Conservation (phyloP, 148 eudicot species). For the Chenopodium quinoa region DNA sequence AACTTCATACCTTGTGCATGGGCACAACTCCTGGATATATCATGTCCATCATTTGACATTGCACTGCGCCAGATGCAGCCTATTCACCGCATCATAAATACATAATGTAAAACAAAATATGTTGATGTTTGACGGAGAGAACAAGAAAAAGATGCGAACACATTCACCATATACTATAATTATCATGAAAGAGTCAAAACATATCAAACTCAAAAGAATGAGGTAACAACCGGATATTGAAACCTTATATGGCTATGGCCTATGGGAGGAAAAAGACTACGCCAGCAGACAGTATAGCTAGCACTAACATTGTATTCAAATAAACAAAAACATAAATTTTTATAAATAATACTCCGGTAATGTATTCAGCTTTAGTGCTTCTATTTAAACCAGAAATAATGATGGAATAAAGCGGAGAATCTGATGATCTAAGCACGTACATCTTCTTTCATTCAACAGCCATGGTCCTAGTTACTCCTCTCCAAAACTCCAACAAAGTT, state of each 20-base stretch:
- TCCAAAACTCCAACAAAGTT: not conserved
- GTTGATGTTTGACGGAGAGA: slow-evolving; percentile 4
- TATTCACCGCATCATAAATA: slow-evolving; percentile 22
- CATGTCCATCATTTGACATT: slow-evolving; percentile 97
- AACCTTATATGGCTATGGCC: not conserved
- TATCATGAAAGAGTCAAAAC: not conserved
- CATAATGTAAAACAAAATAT: not conserved
- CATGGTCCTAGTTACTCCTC: not conserved
- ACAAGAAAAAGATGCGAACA: slow-evolving; percentile 4
- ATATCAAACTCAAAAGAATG: not conserved
- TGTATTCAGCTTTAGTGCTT: not conserved
- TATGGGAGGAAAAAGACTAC: not conserved
- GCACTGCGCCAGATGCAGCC: slow-evolving; percentile 98
- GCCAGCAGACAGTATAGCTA: not conserved
- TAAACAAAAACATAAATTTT: not conserved
- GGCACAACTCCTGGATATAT: slow-evolving; percentile 81
- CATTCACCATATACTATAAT: not conserved
- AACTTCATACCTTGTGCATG: slow-evolving; percentile 73
- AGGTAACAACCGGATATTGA: not conserved
- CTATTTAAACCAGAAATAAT: not conserved
- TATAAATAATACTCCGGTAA: not conserved
- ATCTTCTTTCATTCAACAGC: not conserved
- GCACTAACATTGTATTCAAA: not conserved
- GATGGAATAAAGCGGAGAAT: not conserved
- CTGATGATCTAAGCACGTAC: not conserved